A percentile compares a stretch with the other conserved stretches of the same genome.
Evolutionary conservation across 1,284 basidiomycete genomes (phyloP).

Genomic region (Meripilus lineatus): DNA sequence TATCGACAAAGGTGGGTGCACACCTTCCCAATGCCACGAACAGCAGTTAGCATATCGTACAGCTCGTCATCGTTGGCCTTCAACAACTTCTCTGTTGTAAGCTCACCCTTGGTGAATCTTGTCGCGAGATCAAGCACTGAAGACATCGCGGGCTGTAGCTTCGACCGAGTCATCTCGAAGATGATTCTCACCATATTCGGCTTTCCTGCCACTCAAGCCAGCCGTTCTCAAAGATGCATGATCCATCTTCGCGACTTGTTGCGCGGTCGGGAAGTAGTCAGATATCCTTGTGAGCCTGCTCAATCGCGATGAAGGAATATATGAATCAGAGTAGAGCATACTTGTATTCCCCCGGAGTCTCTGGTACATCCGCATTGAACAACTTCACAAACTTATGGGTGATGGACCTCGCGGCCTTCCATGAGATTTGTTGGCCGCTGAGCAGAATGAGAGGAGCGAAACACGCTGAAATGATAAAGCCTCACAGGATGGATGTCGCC

Average conservation of each 20-base stretch:
- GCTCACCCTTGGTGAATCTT: slow-evolving; percentile 72
- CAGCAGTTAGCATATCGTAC: slow-evolving; percentile 67
- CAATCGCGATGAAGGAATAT: not conserved
- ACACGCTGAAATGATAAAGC: not conserved
- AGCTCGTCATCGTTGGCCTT: slow-evolving; percentile 73
- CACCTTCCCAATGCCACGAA: slow-evolving; percentile 77
- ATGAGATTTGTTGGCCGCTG: slow-evolving; percentile 88
- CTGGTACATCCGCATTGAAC: slow-evolving; percentile 69
- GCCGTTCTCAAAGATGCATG: slow-evolving; percentile 58
- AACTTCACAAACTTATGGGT: slow-evolving; percentile 78
- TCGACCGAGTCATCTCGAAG: not conserved
- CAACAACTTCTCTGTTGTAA: slow-evolving; percentile 69
- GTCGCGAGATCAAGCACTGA: slow-evolving; percentile 74
- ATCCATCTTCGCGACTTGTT: slow-evolving; percentile 59
- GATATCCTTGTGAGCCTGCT: slow-evolving; percentile 8
- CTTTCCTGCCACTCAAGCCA: slow-evolving; percentile 77
- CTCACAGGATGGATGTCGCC: slow-evolving; percentile 52
- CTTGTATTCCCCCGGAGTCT: slow-evolving; percentile 48
- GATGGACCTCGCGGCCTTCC: slow-evolving; percentile 85
- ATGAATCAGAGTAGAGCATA: slow-evolving; percentile 15
- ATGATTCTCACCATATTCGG: slow-evolving; percentile 69
- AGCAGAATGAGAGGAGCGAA: slow-evolving; percentile 3
- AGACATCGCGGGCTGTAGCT: not conserved
- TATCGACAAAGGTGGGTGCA: slow-evolving; percentile 21
- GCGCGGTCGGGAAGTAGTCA: slow-evolving; percentile 65